Base-by-base conservation (phyloP, 768 basidiomycete genomes). In the Boletus vermiculosoides region DNA sequence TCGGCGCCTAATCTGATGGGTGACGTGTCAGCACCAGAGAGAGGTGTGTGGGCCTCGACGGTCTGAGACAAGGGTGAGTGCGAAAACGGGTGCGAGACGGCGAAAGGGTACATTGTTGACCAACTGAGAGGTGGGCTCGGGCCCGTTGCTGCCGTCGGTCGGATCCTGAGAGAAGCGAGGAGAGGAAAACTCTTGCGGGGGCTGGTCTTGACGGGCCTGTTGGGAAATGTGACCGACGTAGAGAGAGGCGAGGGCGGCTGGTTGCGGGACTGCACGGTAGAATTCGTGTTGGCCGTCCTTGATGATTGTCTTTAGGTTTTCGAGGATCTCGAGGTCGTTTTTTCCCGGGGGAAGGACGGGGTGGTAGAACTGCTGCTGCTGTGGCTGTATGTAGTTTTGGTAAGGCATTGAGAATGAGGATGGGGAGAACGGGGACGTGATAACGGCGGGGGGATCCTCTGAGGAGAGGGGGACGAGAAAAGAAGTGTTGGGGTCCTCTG, bases 231-330 rank as follows among this genome's bases (percentile, higher is more conserved):
- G 72, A 36, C 89, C 89, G 55, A 82, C 72, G 72, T 88, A 91
- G 54, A 88, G 72, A 47, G 75, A 78, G 36, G 84, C 85, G 39
- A 92, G 82, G 48, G 78, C 80, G 16, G 77, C 77, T 30, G 88
- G 90, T 57, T 84, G 80, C 25, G 90, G 87, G 45, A 81, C 67
- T 30, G 88, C 81, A 23, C 82, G 80, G 69, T 83, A 92, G 62
- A 84, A 76, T 54, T 87, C 83, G 70, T 92, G 89, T 66, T 92
- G 88, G 49, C 82, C 83, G 33, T 76, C 78, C 66, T 84, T 86
- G 71, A 92, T 91, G 54, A 81, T 74, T 23, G 82, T 75, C 70
- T 92, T 91, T 70, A 92, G 83, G 54, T 83, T 83, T 72, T 90
- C 83, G 57, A 92, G 79, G 33, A 85, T 79, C 68, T 90, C 86